Evolutionary conservation across 257 asterid species (phyloP).

Genomic region (Linaria vulgaris): DNA sequence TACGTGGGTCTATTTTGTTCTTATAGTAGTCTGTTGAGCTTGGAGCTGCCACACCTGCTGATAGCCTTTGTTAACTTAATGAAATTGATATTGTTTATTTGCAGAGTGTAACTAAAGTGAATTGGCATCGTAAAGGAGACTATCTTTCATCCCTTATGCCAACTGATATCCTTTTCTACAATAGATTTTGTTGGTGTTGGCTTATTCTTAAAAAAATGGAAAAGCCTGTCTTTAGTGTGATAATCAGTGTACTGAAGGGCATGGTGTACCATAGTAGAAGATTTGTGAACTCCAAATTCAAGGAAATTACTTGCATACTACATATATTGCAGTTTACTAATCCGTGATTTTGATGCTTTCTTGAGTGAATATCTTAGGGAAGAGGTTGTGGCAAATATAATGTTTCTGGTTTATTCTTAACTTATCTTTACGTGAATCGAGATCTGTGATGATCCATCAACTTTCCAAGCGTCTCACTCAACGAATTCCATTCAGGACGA

Average conservation of each 20-base stretch:
- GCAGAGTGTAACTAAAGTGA: constrained; percentile 88
- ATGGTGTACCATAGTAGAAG: not conserved
- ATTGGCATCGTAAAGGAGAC: constrained; percentile 99
- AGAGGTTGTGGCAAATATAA: not conserved
- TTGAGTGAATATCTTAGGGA: constrained; percentile 1
- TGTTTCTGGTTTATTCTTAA: constrained; percentile 47
- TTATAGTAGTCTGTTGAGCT: constrained; percentile 9
- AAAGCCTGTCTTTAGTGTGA: not conserved
- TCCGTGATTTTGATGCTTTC: not conserved
- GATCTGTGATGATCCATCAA: constrained; percentile 75
- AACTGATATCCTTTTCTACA: constrained; percentile 83
- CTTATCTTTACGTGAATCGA: constrained; percentile 68
- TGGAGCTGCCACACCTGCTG: constrained; percentile 9
- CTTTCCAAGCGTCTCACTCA: constrained; percentile 74
- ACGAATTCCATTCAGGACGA: constrained; percentile 77
- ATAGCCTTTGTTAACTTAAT: constrained; percentile 17
- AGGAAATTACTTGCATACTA: constrained; percentile 1
- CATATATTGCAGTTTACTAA: constrained; percentile 6
- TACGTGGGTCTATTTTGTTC: constrained; percentile 1
- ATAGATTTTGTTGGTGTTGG: constrained; percentile 13
- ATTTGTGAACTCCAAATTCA: constrained; percentile 4
- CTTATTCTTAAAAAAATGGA: not conserved
- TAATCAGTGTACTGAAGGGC: constrained; percentile 1
- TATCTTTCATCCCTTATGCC: constrained; percentile 88
- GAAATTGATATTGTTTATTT: constrained; percentile 26